A percentile compares a stretch with the other conserved stretches of the same genome.
These are phyloP conservation scores for Gardenia jasminoides DNA, from an alignment of 257 asterid species.

Conservation along the genomic window DNA sequence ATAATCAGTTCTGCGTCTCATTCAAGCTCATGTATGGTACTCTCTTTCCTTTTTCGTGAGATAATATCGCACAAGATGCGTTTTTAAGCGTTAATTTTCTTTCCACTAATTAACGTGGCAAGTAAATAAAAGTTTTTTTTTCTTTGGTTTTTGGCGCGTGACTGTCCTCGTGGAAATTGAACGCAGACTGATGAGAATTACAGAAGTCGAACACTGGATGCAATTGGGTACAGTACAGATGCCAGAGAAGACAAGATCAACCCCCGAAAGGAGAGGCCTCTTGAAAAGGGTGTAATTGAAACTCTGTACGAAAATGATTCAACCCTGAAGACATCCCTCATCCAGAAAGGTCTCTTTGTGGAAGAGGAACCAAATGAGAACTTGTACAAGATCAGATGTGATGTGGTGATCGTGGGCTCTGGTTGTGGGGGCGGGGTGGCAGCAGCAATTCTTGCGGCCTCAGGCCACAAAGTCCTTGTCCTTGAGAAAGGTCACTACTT, in stretches of 20 bases:
- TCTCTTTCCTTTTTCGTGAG: background rate
- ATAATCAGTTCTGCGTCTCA: background rate
- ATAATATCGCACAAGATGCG: too few species aligned
- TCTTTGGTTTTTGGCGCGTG: background rate
- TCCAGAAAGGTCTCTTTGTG: conserved; percentile 47
- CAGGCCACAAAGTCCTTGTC: conserved; percentile 71
- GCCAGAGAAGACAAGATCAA: conserved; percentile 15
- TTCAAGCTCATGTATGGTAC: background rate
- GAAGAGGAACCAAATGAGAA: conserved; percentile 34
- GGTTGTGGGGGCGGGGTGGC: conserved; percentile 95
- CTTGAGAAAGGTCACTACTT: conserved; percentile 90
- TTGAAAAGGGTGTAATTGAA: conserved; percentile 71
- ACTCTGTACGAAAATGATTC: conserved; percentile 41
- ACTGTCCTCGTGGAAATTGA: background rate
- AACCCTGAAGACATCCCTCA: conserved; percentile 53
- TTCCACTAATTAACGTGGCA: background rate
- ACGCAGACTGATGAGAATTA: conserved; percentile 67
- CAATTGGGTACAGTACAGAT: conserved; percentile 61
- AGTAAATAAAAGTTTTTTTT: background rate
- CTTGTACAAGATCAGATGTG: conserved; percentile 54
- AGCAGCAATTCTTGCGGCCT: conserved; percentile 69
- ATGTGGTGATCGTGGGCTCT: conserved; percentile 86
- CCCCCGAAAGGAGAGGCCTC: conserved; percentile 49
- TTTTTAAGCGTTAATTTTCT: too few species aligned
- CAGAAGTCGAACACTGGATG: conserved; percentile 67